Evolutionary conservation across 768 basidiomycete genomes (phyloP), one percentile per base, ranked within the genome.

Genomic region (Sporobolomyces pararoseus): DNA sequence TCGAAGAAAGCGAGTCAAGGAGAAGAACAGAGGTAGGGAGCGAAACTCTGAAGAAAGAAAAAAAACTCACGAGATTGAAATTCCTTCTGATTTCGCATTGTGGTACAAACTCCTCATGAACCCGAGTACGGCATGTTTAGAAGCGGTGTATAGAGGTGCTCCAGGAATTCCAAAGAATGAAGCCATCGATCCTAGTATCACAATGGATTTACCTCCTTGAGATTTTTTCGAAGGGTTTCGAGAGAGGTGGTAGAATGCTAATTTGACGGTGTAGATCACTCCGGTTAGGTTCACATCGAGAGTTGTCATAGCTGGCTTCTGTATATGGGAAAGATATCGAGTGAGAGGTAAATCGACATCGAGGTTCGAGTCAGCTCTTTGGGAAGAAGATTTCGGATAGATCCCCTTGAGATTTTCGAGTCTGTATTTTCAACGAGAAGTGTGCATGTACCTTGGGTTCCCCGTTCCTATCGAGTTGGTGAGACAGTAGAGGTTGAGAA

Each of bases 131-230:
- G 81, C 84, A 69, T 85, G 85, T 74, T 85, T 86, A 17, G 85
- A 83, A 21, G 83, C 83, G 10, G 80, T 78, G 75, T 86, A 86
- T 55, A 84, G 75, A 25, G 81, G 77, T 7, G 78, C 84, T 25
- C 70, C 71, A 4, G 84, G 82, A 32, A 85, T 79, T 0, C 79
- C 80, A 42, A 76, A 46, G 83, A 84, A 85, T 29, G 85, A 85
- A 42, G 85, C 84, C 78, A 87, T 82, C 27, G 85, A 86, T 19
- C 85, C 85, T 42, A 85, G 80, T 19, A 86, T 76, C 32, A 86
- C 79, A 52, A 86, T 69, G 7, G 84, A 77, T 71, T 86, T 86
- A 4, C 52, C 59, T 13, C 27, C 32, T n/a, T n/a, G n/a, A n/a
- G n/a, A n/a, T n/a, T n/a, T n/a, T 32, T 44, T 68, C 0, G 47